Conservation (phyloP, 2,329 filamentous ascomycete species). For the Metarhizium guizhouense region DNA sequence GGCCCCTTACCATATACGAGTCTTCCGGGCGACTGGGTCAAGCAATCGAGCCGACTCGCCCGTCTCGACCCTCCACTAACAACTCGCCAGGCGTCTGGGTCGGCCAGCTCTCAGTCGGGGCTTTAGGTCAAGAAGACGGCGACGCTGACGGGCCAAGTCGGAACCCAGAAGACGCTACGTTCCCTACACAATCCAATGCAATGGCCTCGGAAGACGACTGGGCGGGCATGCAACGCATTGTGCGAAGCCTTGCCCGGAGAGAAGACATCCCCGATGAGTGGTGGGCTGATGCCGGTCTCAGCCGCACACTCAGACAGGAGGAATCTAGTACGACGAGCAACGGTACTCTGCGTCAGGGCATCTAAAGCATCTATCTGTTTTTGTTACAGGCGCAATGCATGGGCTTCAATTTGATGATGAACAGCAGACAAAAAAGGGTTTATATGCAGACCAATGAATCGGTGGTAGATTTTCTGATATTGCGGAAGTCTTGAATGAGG, state of each 20-base stretch:
- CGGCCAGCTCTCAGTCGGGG: slow-evolving; percentile 16
- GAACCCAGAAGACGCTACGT: background rate
- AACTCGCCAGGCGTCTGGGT: slow-evolving; percentile 15
- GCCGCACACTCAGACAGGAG: slow-evolving; percentile 39
- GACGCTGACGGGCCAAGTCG: background rate
- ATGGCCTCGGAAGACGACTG: slow-evolving; percentile 27
- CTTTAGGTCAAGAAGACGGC: slow-evolving; percentile 17
- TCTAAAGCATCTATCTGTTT: background rate
- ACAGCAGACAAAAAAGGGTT: background rate
- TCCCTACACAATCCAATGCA: background rate
- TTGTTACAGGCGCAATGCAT: background rate
- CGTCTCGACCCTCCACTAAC: background rate
- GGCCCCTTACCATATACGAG: slow-evolving; percentile 5
- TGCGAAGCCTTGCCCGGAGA: slow-evolving; percentile 59
- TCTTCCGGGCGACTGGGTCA: slow-evolving; percentile 1
- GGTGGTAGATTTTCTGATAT: background rate
- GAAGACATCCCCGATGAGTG: slow-evolving; percentile 75
- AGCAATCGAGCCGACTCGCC: background rate
- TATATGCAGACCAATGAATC: background rate
- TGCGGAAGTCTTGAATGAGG: background rate
- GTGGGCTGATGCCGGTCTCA: slow-evolving; percentile 66
- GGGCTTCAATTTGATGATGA: background rate
- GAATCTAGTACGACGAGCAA: slow-evolving; percentile 8
- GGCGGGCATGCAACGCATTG: slow-evolving; percentile 61
- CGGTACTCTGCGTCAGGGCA: background rate